Base-by-base conservation (phyloP, 2,329 filamentous ascomycete genomes). In the Thelonectria blattea region DNA sequence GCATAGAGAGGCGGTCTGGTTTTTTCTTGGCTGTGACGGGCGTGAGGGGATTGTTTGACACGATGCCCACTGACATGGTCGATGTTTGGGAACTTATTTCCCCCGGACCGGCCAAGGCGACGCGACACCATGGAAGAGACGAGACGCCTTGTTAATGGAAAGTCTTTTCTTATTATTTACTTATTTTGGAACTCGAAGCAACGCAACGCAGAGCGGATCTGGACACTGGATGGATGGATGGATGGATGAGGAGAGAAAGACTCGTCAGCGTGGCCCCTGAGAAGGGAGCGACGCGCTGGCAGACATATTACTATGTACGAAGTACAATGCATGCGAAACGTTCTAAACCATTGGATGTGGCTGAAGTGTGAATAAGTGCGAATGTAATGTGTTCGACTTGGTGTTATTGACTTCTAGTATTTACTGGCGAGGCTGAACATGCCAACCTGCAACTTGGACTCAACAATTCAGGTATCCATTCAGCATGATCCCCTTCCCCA, bases 121-220 rank as follows among this genome's bases (percentile, higher is more conserved):
- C n/a, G 48, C 24, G 48, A 56, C 27, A 52, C 52, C 58, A 56
- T 42, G 48, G 52, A 52, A 47, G 17, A 47, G 7, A 43, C 47
- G 39, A 50, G 47, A 56, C 54, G 37, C 54, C 47, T 45, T 45
- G 45, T 47, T 30, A 47, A 30, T 47, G 45, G 45, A 47, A 22
- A 30, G 45, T 27, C 24, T n/a, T 34, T n/a, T 34, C 24, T 47
- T 27, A 14, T 34, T 43, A 8, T 56, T 49, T 30, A 14, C 22
- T 30, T 49, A 22, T 56, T 60, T 55, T 60, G 48, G 58, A 56
- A 56, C 58, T 56, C 52, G 46, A 43, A 47, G 47, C 47, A 49
- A 46, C 37, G 42, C 42, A 45, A 37, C 17, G 34, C 52, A 41
- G 39, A 56, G 52, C 52, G 58, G 52, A 56, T 56, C 58, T 60